Conservation (phyloP, 805 yeast species). For the Metschnikowia bowlesiae region DNA sequence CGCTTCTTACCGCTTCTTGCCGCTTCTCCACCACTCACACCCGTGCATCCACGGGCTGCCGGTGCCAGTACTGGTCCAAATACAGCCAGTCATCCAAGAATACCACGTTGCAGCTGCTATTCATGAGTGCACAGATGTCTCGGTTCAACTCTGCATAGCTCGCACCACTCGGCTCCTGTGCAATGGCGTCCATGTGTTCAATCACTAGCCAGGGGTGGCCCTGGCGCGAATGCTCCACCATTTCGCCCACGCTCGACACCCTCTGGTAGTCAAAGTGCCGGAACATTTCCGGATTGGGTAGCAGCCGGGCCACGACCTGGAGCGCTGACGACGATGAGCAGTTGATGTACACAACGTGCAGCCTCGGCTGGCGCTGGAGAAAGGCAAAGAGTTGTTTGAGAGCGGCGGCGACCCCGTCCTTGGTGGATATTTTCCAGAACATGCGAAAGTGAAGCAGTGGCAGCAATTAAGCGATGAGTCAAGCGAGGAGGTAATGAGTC, state of each 20-base stretch:
- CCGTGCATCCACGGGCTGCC: neutral
- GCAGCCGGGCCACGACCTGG: constrained; percentile 10
- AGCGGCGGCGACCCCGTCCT: constrained; percentile 2
- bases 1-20: too few relatives aligned
- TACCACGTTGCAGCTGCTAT: constrained; percentile 3
- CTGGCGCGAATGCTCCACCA: constrained; percentile 1
- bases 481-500: neutral
- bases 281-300: neutral
- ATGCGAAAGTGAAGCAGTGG: neutral
- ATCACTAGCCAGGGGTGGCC: constrained; percentile 11
- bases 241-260: constrained; percentile 9
- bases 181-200: constrained; percentile 15
- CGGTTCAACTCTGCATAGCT: constrained; percentile 11
- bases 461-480: neutral
- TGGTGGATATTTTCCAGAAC: constrained; percentile 6
- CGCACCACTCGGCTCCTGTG: constrained; percentile 10
- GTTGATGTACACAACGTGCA: constrained; percentile 12
- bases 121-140: constrained; percentile 8
- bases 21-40: neutral
- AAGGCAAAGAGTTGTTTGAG: constrained; percentile 8
- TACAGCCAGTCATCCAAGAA: constrained; percentile 15
- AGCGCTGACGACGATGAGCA: constrained; percentile 12
- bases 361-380: constrained; percentile 1
- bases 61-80: constrained; percentile 11
- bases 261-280: constrained; percentile 15